phyloP scores from a whole-genome alignment of 75 land plant species.

The Pinus albicaulis region DNA sequence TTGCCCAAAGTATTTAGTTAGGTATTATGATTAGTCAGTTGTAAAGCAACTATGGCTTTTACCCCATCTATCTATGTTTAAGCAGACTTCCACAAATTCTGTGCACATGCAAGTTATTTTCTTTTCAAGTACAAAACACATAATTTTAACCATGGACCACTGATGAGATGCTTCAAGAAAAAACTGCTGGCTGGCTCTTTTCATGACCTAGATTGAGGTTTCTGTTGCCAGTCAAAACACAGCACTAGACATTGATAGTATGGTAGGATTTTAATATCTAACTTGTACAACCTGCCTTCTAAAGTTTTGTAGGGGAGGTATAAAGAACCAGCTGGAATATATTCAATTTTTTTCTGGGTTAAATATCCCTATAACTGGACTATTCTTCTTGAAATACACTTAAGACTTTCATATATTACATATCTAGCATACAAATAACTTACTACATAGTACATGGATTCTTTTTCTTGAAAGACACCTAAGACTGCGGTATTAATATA shows the following conservation, averaged over 20 bases:
- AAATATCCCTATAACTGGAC: not conserved
- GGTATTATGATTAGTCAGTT: too few relatives aligned
- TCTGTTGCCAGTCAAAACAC: not conserved
- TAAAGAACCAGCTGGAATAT: not conserved
- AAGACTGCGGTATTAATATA: not conserved
- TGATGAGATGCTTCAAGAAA: not conserved
- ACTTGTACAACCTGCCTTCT: too few relatives aligned
- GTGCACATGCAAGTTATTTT: too few relatives aligned
- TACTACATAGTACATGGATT: too few relatives aligned
- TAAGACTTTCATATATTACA: too few relatives aligned
- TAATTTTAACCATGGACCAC: not conserved
- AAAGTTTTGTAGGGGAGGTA: not conserved
- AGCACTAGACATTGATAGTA: not conserved
- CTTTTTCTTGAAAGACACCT: not conserved
- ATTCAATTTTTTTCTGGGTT: not conserved
- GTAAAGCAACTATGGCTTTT: too few relatives aligned
- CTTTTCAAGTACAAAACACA: not conserved
- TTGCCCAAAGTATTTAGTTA: too few relatives aligned
- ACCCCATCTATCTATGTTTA: too few relatives aligned
- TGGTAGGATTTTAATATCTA: not conserved
- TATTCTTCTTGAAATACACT: not conserved
- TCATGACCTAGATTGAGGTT: not conserved
- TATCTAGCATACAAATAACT: too few relatives aligned
- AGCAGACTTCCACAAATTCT: too few relatives aligned
- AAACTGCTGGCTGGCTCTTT: not conserved